phyloP scores from a whole-genome alignment of 768 basidiomycete species.

The Suillus ampliporus region DNA sequence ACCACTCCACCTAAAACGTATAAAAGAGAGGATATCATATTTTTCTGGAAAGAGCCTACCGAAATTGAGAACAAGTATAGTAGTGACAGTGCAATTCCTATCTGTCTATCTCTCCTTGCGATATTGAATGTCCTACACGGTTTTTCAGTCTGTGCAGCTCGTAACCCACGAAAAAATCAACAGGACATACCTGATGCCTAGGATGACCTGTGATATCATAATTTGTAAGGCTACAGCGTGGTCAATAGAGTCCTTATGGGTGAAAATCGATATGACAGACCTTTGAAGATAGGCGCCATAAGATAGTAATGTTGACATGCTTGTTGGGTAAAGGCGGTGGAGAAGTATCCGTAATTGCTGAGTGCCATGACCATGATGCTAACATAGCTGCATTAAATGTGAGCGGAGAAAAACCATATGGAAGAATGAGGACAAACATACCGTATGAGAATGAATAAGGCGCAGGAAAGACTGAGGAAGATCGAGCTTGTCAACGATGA shows the following conservation, averaged over 20 bases:
- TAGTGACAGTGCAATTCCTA: conserved; percentile 47
- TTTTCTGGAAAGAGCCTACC: conserved; percentile 41
- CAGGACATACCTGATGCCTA: conserved; percentile 58
- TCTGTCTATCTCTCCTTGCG: conserved; percentile 47
- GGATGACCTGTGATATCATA: conserved; percentile 68
- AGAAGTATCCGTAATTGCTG: conserved; percentile 67
- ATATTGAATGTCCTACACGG: conserved; percentile 60
- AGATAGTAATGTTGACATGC: conserved; percentile 57
- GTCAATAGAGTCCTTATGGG: background rate
- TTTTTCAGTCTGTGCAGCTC: background rate
- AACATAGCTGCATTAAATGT: conserved; percentile 27
- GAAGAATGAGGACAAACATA: conserved; percentile 1
- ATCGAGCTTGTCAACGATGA: background rate
- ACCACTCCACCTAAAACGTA: conserved; percentile 56
- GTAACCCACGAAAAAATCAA: background rate
- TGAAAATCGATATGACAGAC: conserved; percentile 32
- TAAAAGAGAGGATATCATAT: background rate
- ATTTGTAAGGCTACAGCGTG: conserved; percentile 56
- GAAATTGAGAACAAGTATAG: conserved; percentile 47
- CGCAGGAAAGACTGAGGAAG: conserved; percentile 32
- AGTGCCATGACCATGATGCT: conserved; percentile 55
- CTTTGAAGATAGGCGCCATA: conserved; percentile 65
- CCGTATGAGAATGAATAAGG: conserved; percentile 41
- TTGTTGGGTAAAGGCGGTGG: conserved; percentile 49
- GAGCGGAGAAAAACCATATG: background rate